Percentiles rank a stretch among this genome's conserved stretches.
Evolutionary conservation across 352 stramenopile species (phyloP).

Genomic region (Phytophthora podocarpi): DNA sequence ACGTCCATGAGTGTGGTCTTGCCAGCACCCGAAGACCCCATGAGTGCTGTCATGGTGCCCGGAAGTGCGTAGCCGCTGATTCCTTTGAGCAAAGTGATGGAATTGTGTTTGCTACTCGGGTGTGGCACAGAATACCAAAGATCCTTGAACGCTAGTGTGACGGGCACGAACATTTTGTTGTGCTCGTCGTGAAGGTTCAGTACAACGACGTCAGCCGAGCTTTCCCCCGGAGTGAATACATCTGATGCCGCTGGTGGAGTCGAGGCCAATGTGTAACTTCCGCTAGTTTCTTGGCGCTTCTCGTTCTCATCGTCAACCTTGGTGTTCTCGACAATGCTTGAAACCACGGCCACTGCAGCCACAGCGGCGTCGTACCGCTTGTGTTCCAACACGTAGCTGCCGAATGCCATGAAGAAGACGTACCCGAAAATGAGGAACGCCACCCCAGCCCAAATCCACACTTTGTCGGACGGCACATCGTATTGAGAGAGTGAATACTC

Average conservation of each 20-base stretch:
- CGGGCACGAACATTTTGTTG: conserved; percentile 21
- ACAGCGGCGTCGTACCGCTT: conserved; percentile 31
- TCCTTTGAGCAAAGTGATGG: conserved; percentile 72
- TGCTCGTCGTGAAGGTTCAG: conserved; percentile 12
- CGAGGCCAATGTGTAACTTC: conserved; percentile 4
- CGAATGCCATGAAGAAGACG: conserved; percentile 25
- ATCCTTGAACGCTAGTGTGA: conserved; percentile 30
- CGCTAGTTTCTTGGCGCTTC: too few species aligned
- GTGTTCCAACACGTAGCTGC: conserved; percentile 23
- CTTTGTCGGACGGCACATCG: conserved; percentile 31
- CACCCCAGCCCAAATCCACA: conserved; percentile 30
- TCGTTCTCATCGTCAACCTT: too few species aligned
- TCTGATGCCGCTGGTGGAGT: conserved; percentile 9
- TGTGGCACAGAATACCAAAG: conserved; percentile 19
- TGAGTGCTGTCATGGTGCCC: conserved; percentile 52
- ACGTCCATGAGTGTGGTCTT: conserved; percentile 64
- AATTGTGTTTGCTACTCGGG: conserved; percentile 20
- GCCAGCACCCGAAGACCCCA: conserved; percentile 64
- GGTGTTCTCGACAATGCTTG: too few species aligned
- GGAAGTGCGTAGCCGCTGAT: conserved; percentile 55
- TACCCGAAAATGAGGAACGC: conserved; percentile 23
- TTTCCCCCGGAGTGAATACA: too few species aligned
- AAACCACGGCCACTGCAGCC: background rate
- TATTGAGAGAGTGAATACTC: conserved; percentile 33
- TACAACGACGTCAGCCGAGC: conserved; percentile 14